Evolutionary conservation across 805 yeast genomes (phyloP), one percentile per base, ranked within the genome.

Genomic region (Schizosaccharomyces cryophilus): DNA sequence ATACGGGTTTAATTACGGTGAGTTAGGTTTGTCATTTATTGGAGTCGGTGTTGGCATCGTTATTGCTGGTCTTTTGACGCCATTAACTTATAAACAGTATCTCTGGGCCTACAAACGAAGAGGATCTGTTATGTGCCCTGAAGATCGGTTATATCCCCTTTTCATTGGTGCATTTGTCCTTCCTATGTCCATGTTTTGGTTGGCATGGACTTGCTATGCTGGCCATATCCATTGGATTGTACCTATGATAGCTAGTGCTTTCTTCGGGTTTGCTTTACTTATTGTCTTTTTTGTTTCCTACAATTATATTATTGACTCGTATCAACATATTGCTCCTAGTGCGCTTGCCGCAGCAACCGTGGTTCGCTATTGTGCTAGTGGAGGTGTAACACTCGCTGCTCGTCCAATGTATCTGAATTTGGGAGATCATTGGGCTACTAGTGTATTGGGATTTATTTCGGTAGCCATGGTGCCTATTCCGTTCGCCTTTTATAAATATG

Each of bases 321-420:
- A 75, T 65, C 72, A 78, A 65, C 67, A 73, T 13, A 72, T 67
- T 40, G 82, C 85, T 45, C 94, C 94, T 0, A 80, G 87, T n/a
- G 87, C 89, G 2, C 70, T 86, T 62, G 90, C 93, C 42, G 90
- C 93, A 7, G 86, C 85, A 70, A 84, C 82, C 0, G 72, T 80
- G 61, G 72, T 78, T 38, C 73, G 84, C 69, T 74, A 78, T 61
- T 65, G 71, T 0, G 73, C 78, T 73, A 76, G 78, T 54, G 66
- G 65, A 11, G 61, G 62, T 21, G 79, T 75, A 62, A 84, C 84
- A 19, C 67, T 80, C 62, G 79, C 80, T 65, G 78, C 80, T 9
- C 62, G 63, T 5, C 61, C 64, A 51, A 74, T 82, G 79, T 80
- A 79, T 67, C 69, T 67, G 40, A 73, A 73, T 61, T 67, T 81